These are phyloP conservation scores for Cladobotryum mycophilum DNA, from an alignment of 2,329 filamentous ascomycete genomes.

Conservation along the genomic window DNA sequence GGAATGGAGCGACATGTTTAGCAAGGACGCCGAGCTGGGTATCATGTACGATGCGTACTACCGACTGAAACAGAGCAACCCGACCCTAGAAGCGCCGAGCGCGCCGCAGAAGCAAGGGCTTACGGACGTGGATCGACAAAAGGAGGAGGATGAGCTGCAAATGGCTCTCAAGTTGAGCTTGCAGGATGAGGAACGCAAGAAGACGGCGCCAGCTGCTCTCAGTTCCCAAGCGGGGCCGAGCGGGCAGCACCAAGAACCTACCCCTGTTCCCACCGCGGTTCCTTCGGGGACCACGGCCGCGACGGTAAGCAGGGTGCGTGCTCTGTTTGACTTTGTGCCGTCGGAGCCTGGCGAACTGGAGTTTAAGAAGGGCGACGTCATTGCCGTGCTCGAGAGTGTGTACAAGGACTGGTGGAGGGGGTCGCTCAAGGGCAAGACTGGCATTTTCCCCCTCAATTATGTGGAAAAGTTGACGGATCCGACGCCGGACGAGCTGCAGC, in stretches of 20 bases:
- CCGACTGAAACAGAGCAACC: conserved; percentile 77
- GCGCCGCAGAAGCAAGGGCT: conserved; percentile 91
- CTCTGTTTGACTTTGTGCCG: conserved; percentile 89
- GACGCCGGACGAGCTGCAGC: conserved; percentile 86
- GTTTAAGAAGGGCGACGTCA: conserved; percentile 94
- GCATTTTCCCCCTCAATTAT: conserved; percentile 97
- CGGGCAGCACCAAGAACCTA: conserved; percentile 29
- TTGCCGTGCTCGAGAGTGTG: conserved; percentile 93
- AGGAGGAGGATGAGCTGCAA: conserved; percentile 95
- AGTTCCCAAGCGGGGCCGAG: conserved; percentile 29
- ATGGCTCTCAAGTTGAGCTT: conserved; percentile 91
- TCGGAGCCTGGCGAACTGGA: conserved; percentile 92
- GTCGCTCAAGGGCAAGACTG: conserved; percentile 85
- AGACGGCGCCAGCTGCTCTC: conserved; percentile 32
- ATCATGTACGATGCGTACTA: conserved; percentile 97
- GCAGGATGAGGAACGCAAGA: conserved; percentile 71
- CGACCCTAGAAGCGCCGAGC: conserved; percentile 82
- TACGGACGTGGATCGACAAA: conserved; percentile 81
- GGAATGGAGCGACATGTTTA: conserved; percentile 94
- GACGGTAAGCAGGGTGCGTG: conserved; percentile 89
- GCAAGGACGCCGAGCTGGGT: conserved; percentile 79
- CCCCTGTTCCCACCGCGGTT: conserved; percentile 47
- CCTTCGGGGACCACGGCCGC: conserved; percentile 87
- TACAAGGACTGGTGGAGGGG: conserved; percentile 99
- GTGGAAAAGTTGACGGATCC: conserved; percentile 96